Percentiles rank a stretch among this genome's conserved stretches.
These are phyloP conservation scores for Agaricus subrufescens DNA, from an alignment of 768 basidiomycete species.

Conservation along the genomic window DNA sequence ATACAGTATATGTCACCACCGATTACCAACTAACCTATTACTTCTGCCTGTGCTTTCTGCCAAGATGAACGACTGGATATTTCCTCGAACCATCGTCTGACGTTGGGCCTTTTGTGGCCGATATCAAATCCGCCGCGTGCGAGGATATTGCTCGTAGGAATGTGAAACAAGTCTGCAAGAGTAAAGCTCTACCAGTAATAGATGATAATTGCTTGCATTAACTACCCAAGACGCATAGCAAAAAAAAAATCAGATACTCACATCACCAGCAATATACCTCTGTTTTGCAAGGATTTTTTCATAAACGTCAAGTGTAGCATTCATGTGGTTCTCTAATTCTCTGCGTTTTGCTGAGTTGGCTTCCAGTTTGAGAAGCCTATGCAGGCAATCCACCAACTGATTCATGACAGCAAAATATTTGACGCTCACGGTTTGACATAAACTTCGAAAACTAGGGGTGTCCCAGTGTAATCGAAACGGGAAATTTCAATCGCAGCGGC, in stretches of 20 bases:
- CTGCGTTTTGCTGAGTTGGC: constrained; percentile 25
- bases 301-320: constrained; percentile 37
- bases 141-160: constrained; percentile 32
- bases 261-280: constrained; percentile 43
- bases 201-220: neutral
- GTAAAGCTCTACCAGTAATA: constrained; percentile 27
- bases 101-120: constrained; percentile 36
- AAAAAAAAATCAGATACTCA: constrained; percentile 6
- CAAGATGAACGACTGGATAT: constrained; percentile 43
- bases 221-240: neutral
- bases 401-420: neutral
- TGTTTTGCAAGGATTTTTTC: constrained; percentile 42
- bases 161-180: constrained; percentile 40
- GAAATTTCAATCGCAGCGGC: constrained; percentile 39
- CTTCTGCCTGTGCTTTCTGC: constrained; percentile 39
- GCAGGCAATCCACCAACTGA: neutral
- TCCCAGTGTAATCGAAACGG: constrained; percentile 38
- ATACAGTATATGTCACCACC: too few species aligned
- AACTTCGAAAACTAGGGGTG: constrained; percentile 35
- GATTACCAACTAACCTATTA: neutral
- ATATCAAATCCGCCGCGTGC: constrained; percentile 18
- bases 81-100: constrained; percentile 29
- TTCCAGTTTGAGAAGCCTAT: neutral
- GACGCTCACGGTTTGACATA: constrained; percentile 39
- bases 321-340: constrained; percentile 18